phyloP scores from a whole-genome alignment of 306 rosid species.

The Cucumis melo region DNA sequence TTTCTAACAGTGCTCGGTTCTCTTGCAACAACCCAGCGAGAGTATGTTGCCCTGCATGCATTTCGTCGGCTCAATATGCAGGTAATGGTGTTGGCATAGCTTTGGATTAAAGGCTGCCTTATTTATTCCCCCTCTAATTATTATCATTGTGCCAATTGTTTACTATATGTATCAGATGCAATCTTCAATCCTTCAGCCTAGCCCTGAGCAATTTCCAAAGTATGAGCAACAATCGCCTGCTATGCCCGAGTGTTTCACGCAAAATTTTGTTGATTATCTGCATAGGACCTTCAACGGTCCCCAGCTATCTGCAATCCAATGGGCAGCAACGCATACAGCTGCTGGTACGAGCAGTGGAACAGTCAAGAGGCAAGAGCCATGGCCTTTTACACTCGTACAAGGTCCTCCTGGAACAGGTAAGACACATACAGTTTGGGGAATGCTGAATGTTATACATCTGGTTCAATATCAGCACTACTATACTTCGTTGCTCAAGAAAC shows the following conservation, averaged over 20 bases:
- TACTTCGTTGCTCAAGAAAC: conserved; percentile 86
- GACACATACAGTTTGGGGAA: conserved; percentile 99
- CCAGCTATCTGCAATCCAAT: conserved; percentile 88
- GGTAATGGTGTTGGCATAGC: conserved; percentile 25
- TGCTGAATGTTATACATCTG: conserved; percentile 95
- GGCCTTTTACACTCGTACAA: conserved; percentile 99
- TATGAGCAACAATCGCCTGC: conserved; percentile 89
- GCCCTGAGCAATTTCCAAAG: conserved; percentile 92
- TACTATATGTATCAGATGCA: conserved; percentile 58
- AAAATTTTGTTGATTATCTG: conserved; percentile 65
- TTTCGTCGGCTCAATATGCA: conserved; percentile 89
- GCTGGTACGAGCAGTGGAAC: conserved; percentile 87
- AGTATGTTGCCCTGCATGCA: conserved; percentile 88
- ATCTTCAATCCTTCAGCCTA: conserved; percentile 89
- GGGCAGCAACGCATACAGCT: conserved; percentile 99
- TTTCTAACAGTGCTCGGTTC: conserved; percentile 88
- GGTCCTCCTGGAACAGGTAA: conserved; percentile 99
- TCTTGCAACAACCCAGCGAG: conserved; percentile 97
- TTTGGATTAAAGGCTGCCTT: conserved; percentile 3
- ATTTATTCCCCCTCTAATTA: neutral
- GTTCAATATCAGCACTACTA: conserved; percentile 98
- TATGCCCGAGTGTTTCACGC: conserved; percentile 96
- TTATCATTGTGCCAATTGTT: conserved; percentile 4
- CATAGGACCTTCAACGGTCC: conserved; percentile 87
- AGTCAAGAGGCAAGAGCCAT: conserved; percentile 83